Evolutionary conservation across 129 eudicot genomes (phyloP), one percentile per base, ranked within the genome.

Genomic region (Tagetes patula): DNA sequence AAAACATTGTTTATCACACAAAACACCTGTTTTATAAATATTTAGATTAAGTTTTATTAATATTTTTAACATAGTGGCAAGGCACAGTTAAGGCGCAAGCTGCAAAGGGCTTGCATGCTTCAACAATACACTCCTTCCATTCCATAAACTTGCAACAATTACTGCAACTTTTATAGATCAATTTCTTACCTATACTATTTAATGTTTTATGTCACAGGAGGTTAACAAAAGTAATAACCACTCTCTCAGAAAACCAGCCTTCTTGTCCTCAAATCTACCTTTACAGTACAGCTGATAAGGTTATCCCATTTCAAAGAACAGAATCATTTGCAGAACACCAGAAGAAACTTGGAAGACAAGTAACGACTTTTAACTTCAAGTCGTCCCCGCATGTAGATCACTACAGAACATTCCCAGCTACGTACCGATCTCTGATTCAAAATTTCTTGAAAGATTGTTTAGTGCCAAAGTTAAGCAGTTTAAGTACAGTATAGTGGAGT

Each of bases 371-470:
- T 45, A 80, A 94, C 86, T 94, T 94, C 71, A 81, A 80, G 33
- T 81, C 84, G 1, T 81, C 94, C 63, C 97, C 99, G 50, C 97
- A 88, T 75, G 97, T 94, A 56, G 97, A 90, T 73, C 97, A 94
- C 65, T 94, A 75, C 80, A 69, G 99, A 72, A 88, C 91, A 34
- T 94, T 73, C 81, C 96, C 99, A 38, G 87, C 72, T 76, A 50
- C 20, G 14, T 88, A 94, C 43, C 41, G 77, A 34, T 82, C 83
- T 46, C 83, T 86, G 71, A 64, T 94, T 41, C 75, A 81, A 59
- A 67, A 41, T 42, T 94, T 90, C 60, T 77, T 86, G 83, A 72
- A 86, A 12, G 82, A 88, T 59, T 81, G 92, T 81, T 77, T 59
- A 53, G 53, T 52, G 76, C 36, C 49, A 42, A 68, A 60, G 73